Conservation (phyloP, 345 rosid species). For the Brassica nigra region DNA sequence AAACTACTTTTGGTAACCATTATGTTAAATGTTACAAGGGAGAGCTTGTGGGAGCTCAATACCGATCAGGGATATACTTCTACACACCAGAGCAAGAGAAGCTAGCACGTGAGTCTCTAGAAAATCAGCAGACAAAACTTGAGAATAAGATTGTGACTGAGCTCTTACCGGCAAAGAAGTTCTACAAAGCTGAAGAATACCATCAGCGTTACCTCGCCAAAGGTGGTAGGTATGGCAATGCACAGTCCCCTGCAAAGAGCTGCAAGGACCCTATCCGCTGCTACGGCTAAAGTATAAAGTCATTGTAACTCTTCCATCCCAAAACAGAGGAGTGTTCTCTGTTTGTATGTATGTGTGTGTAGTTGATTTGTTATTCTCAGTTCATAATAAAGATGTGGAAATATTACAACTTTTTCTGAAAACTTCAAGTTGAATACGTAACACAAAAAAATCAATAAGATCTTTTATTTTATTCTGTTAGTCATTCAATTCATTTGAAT, state of each 20-base stretch:
- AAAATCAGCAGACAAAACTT: constrained; percentile 59
- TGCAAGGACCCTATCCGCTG: constrained; percentile 92
- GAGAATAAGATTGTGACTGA: constrained; percentile 60
- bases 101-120: constrained; percentile 51
- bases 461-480: not conserved
- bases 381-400: not conserved
- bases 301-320: not conserved
- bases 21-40: too few relatives aligned
- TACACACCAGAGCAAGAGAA: constrained; percentile 56
- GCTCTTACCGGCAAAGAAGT: constrained; percentile 46
- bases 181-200: constrained; percentile 86
- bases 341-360: not conserved
- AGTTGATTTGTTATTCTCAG: not conserved
- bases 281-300: constrained; percentile 60
- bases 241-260: constrained; percentile 76
- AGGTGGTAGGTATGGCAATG: constrained; percentile 82
- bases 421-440: too few relatives aligned
- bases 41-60: too few relatives aligned
- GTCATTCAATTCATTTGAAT: not conserved
- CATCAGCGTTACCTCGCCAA: constrained; percentile 91
- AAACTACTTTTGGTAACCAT: too few relatives aligned
- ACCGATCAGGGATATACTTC: constrained; percentile 75
- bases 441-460: not conserved
- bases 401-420: too few relatives aligned
- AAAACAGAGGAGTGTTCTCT: constrained; percentile 11